Evolutionary conservation across 495 filamentous ascomycete species (phyloP).

Genomic region (Hypoxylon crocopeplum): DNA sequence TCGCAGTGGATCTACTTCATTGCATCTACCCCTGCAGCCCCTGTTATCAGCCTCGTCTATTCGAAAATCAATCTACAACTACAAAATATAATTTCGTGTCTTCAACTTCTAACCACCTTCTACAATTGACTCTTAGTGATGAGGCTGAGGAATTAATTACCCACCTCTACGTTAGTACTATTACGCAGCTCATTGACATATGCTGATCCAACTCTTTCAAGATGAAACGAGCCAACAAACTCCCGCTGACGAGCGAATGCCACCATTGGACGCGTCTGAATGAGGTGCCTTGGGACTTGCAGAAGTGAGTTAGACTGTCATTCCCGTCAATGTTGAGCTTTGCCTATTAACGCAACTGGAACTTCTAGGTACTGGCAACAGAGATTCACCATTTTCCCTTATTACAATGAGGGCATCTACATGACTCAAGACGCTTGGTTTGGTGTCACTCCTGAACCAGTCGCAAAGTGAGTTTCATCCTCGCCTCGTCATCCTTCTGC

Average conservation of each 20-base stretch:
- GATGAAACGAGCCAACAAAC: slow-evolving; percentile 41
- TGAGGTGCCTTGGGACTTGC: slow-evolving; percentile 76
- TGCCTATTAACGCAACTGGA: slow-evolving; percentile 1
- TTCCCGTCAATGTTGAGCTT: neutral
- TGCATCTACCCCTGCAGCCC: too few species aligned
- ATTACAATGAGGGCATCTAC: slow-evolving; percentile 83
- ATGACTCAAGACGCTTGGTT: slow-evolving; percentile 95
- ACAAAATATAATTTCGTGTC: neutral
- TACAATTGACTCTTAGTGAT: neutral
- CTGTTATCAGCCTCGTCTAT: neutral
- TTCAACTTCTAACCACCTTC: neutral
- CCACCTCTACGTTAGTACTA: neutral
- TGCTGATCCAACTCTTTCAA: slow-evolving; percentile 5
- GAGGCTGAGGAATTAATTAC: neutral
- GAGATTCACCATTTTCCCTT: slow-evolving; percentile 80
- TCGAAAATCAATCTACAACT: neutral
- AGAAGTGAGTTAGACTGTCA: slow-evolving; percentile 62
- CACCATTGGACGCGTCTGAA: slow-evolving; percentile 68
- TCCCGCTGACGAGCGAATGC: slow-evolving; percentile 59
- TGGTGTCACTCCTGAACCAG: slow-evolving; percentile 90
- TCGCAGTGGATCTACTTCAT: too few species aligned
- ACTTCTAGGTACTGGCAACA: slow-evolving; percentile 82
- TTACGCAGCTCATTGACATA: slow-evolving; percentile 22
- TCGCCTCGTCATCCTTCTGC: neutral
- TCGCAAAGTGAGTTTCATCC: slow-evolving; percentile 70